Evolutionary conservation across 495 filamentous ascomycete species (phyloP), one percentile per base, ranked within the genome.

Genomic region (Thermothielavioides terrestris): DNA sequence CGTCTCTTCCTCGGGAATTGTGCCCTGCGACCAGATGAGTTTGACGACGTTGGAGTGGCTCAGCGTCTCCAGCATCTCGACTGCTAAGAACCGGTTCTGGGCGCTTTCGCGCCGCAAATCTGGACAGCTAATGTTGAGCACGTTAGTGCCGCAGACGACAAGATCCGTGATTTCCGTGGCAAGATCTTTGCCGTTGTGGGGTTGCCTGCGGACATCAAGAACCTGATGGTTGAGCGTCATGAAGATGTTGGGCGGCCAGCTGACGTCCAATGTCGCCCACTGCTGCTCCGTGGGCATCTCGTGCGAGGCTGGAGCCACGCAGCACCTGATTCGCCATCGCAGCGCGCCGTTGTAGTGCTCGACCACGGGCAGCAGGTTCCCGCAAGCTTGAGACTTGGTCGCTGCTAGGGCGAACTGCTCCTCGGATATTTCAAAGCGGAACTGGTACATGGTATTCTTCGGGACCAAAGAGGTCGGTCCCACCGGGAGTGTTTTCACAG

Each of bases 241-340:
- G 52, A 82, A 87, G 6, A 88, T 72, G 42, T 79, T 72, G 34
- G 75, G 69, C 11, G 90, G 90, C 90, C 90, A 95, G 31, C 58
- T 54, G 18, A 77, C 82, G 28, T 86, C 79, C 17, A 67, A 52
- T 10, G 72, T 72, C 15, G 74, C 66, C 88, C 89, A 94, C 4
- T 73, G 59, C 15, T 62, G 53, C 17, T 79, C 65, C 7, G 56
- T 58, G 11, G 61, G 28, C 1, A 55, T 4, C 21, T 41, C 20
- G 1, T 28, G 14, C 7, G 42, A 47, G 22, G 32, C 40, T 14
- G 37, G 48, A 9, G 41, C 26, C 11, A 43, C 43, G 53, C 65
- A 73, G 40, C 68, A 68, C 25, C 70, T 53, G 6, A 72, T 9
- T 17, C 72, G 68, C 50, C 69, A 62, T 23, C 69, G 66, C 6